Percentiles rank a stretch among this genome's conserved stretches.
phyloP scores from a whole-genome alignment of 768 basidiomycete genomes.

The Leucocoprinus birnbaumii region DNA sequence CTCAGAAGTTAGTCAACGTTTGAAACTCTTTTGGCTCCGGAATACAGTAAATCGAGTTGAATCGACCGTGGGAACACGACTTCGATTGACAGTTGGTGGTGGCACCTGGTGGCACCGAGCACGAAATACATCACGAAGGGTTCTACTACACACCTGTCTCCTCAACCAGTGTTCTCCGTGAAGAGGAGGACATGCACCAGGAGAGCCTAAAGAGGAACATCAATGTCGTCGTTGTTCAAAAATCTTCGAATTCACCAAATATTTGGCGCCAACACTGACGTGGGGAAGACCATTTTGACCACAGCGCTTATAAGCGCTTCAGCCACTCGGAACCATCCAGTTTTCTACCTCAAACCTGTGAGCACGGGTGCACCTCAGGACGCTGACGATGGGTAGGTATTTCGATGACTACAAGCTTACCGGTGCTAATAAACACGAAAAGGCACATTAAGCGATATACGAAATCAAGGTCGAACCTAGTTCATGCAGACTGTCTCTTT shows the following conservation, averaged over 20 bases:
- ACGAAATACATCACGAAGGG: too few relatives aligned
- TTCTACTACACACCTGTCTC: too few relatives aligned
- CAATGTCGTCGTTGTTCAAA: conserved; percentile 84
- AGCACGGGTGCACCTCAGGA: conserved; percentile 81
- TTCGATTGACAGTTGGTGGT: too few relatives aligned
- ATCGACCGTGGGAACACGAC: too few relatives aligned
- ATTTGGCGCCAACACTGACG: conserved; percentile 95
- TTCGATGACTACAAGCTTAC: neutral
- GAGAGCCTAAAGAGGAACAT: neutral
- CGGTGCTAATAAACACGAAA: conserved; percentile 3
- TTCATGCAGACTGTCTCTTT: conserved; percentile 72
- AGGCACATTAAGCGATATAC: conserved; percentile 69
- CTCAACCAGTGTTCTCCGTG: too few relatives aligned
- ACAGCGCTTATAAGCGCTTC: conserved; percentile 82
- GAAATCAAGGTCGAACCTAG: conserved; percentile 30
- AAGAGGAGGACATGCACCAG: neutral
- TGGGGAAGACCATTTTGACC: conserved; percentile 91
- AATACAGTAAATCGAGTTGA: too few relatives aligned
- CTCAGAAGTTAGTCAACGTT: too few relatives aligned
- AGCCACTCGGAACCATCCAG: conserved; percentile 46
- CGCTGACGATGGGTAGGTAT: conserved; percentile 78
- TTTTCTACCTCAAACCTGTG: conserved; percentile 84
- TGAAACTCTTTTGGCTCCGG: too few relatives aligned
- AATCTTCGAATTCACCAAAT: conserved; percentile 86
- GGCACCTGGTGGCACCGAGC: too few relatives aligned